Percentiles rank a stretch among this genome's conserved stretches.
phyloP scores from a whole-genome alignment of 495 filamentous ascomycete species.

The Patellaria atrata region DNA sequence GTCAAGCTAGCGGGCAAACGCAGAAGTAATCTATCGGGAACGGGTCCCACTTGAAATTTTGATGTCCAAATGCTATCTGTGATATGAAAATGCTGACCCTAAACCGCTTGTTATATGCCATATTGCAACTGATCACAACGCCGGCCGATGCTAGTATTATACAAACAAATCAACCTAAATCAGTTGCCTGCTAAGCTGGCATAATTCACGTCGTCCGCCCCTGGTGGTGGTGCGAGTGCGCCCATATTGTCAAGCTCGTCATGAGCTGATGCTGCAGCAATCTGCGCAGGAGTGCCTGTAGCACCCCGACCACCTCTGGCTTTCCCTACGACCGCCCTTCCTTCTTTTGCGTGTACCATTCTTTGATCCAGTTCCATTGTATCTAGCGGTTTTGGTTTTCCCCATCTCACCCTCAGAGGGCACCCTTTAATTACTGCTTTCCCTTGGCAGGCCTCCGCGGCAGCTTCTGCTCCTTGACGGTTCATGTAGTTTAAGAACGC shows the following conservation, averaged over 20 bases:
- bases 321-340: slow-evolving; percentile 44
- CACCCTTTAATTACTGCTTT: slow-evolving; percentile 72
- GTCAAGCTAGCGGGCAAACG: slow-evolving; percentile 29
- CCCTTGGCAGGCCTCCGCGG: slow-evolving; percentile 72
- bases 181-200: slow-evolving; percentile 74
- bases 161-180: slow-evolving; percentile 20
- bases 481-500: slow-evolving; percentile 89
- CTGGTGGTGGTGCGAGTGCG: slow-evolving; percentile 65
- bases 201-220: slow-evolving; percentile 67
- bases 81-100: slow-evolving; percentile 5
- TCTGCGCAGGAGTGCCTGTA: slow-evolving; percentile 11
- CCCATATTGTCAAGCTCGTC: slow-evolving; percentile 36
- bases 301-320: slow-evolving; percentile 22
- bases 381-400: slow-evolving; percentile 76
- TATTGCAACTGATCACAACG: slow-evolving; percentile 23
- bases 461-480: slow-evolving; percentile 68
- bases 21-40: slow-evolving; percentile 18
- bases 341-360: slow-evolving; percentile 56
- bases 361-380: slow-evolving; percentile 76
- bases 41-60: too few species aligned
- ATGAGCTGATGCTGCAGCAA: slow-evolving; percentile 23
- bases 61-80: slow-evolving; percentile 21
- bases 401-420: slow-evolving; percentile 81
- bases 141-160: slow-evolving; percentile 20
- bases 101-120: neutral